phyloP scores from a whole-genome alignment of 257 asterid species.

The Rubia yunnanensis region DNA sequence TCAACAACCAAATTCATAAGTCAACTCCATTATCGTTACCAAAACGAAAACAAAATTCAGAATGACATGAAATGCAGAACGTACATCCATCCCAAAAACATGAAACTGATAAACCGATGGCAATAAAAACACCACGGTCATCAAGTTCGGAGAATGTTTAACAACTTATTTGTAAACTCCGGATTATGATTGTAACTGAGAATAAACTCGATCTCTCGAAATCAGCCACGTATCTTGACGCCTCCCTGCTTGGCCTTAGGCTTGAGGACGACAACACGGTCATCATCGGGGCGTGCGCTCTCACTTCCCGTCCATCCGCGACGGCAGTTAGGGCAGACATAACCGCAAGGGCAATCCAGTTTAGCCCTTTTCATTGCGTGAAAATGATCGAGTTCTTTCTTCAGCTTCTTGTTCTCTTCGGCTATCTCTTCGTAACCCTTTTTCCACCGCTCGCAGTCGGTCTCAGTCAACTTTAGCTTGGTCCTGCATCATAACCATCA shows the following conservation, averaged over 20 bases:
- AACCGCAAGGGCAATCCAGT: conserved; percentile 8
- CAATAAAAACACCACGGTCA: too few species aligned
- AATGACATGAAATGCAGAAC: too few species aligned
- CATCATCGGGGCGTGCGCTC: background rate
- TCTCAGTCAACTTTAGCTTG: background rate
- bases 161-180: background rate
- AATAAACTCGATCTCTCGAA: background rate
- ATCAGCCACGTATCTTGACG: background rate
- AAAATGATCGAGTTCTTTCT: conserved; percentile 25
- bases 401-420: background rate
- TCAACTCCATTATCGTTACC: too few species aligned
- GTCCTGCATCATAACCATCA: background rate
- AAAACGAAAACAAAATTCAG: too few species aligned
- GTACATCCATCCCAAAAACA: too few species aligned
- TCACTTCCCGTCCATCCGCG: background rate
- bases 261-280: background rate
- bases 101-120: too few species aligned
- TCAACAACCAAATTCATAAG: too few species aligned
- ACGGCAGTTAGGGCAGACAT: conserved; percentile 6
- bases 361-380: conserved; percentile 23
- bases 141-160: too few species aligned
- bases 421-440: background rate
- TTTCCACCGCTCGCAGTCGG: background rate
- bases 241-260: conserved; percentile 9
- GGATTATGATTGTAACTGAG: background rate